Conservation (phyloP, 2,329 filamentous ascomycete species). For the Alternaria gaisen region DNA sequence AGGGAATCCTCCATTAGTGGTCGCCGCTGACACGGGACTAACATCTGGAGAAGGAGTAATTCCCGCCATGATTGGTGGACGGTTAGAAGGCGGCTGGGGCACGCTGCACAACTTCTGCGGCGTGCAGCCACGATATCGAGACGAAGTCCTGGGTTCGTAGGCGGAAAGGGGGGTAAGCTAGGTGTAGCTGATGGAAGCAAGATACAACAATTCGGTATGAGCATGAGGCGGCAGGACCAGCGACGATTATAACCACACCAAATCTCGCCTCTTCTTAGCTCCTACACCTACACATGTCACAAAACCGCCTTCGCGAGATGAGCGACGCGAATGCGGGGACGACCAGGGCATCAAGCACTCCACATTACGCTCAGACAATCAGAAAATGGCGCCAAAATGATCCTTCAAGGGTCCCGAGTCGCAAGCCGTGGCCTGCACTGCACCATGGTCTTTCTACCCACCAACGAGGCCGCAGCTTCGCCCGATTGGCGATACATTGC, state of each 20-base stretch:
- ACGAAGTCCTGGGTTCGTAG: slow-evolving; percentile 17
- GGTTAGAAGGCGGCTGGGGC: slow-evolving; percentile 34
- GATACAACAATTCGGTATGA: background rate
- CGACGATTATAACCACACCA: slow-evolving; percentile 34
- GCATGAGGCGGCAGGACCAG: slow-evolving; percentile 21
- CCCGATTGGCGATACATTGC: slow-evolving; percentile 36
- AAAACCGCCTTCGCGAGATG: slow-evolving; percentile 41
- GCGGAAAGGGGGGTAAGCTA: slow-evolving; percentile 10
- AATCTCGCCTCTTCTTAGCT: slow-evolving; percentile 34
- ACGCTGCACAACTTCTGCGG: slow-evolving; percentile 42
- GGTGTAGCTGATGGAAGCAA: slow-evolving; percentile 8
- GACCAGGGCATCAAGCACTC: slow-evolving; percentile 41
- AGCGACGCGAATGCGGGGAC: slow-evolving; percentile 47
- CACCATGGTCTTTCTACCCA: slow-evolving; percentile 34
- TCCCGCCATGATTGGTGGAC: slow-evolving; percentile 53
- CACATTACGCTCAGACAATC: slow-evolving; percentile 43
- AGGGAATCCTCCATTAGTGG: slow-evolving; percentile 51
- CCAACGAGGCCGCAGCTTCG: slow-evolving; percentile 19
- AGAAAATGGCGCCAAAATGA: slow-evolving; percentile 33
- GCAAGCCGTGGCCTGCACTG: slow-evolving; percentile 21
- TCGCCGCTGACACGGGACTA: slow-evolving; percentile 55
- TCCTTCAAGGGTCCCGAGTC: slow-evolving; percentile 36
- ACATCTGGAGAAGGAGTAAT: slow-evolving; percentile 54
- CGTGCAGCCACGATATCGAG: slow-evolving; percentile 40
- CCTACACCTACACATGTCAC: slow-evolving; percentile 18